Conservation (phyloP, 257 asterid species). For the Asclepias syriaca region DNA sequence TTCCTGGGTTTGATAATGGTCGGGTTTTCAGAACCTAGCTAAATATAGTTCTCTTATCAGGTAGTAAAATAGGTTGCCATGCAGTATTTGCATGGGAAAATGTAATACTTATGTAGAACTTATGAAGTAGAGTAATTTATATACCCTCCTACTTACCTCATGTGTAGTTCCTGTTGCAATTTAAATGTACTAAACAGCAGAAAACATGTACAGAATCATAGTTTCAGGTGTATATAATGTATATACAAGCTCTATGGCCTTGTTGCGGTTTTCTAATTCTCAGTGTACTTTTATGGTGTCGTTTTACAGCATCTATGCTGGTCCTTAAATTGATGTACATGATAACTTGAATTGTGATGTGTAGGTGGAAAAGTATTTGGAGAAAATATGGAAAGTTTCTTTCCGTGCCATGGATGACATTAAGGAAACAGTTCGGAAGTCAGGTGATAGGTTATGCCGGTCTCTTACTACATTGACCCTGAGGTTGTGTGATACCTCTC, state of each 20-base stretch:
- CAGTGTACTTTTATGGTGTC: neutral
- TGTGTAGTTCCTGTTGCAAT: neutral
- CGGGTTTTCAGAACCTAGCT: neutral
- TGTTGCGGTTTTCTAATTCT: neutral
- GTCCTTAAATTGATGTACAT: neutral
- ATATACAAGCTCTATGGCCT: neutral
- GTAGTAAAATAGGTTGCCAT: neutral
- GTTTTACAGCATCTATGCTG: neutral
- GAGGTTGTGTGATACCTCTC: constrained; percentile 87
- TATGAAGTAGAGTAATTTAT: neutral
- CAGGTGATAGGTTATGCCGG: constrained; percentile 94
- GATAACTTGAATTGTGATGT: constrained; percentile 15
- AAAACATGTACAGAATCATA: neutral
- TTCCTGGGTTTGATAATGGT: too few species aligned
- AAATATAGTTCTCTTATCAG: neutral
- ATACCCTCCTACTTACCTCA: neutral
- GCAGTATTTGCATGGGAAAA: neutral
- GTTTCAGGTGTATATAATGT: neutral
- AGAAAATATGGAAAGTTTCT: constrained; percentile 82
- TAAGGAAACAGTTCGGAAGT: constrained; percentile 92
- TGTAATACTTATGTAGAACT: neutral
- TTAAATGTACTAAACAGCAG: neutral
- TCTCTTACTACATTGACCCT: constrained; percentile 73
- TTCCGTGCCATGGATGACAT: constrained; percentile 98
- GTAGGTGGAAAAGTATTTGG: constrained; percentile 86